Conservation (phyloP, 2,329 filamentous ascomycete species). For the Fusarium solani-melongenae region DNA sequence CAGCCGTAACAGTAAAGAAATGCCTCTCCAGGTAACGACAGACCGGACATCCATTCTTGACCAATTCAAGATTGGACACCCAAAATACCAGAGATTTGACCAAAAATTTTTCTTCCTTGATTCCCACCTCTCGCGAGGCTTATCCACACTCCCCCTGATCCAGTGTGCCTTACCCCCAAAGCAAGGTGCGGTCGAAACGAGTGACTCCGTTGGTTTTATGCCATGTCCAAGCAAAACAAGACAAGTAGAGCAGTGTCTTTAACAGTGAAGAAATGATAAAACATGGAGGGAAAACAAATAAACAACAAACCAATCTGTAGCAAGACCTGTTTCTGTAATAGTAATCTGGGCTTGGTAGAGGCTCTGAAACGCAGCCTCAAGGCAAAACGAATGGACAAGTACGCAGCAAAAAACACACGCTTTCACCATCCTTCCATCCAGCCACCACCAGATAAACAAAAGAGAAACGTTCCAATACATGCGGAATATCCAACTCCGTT, state of each 20-base stretch:
- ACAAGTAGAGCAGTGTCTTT: neutral
- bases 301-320: conserved; percentile 20
- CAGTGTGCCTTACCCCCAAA: conserved; percentile 9
- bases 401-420: conserved; percentile 31
- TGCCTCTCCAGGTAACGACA: neutral
- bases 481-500: conserved; percentile 31
- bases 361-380: conserved; percentile 3
- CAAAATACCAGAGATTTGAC: neutral
- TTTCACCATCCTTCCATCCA: conserved; percentile 18
- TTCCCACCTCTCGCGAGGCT: neutral
- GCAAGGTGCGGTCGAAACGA: conserved; percentile 29
- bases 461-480: conserved; percentile 16
- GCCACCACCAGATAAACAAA: conserved; percentile 2
- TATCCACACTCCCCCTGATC: neutral
- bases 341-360: conserved; percentile 16
- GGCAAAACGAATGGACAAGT: conserved; percentile 10
- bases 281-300: conserved; percentile 11
- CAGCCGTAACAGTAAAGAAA: conserved; percentile 4
- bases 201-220: conserved; percentile 19
- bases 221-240: conserved; percentile 13
- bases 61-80: neutral
- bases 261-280: neutral
- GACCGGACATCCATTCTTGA: neutral
- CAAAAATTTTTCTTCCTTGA: neutral
- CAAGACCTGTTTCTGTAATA: conserved; percentile 21